Base-by-base conservation (phyloP, 768 basidiomycete genomes). In the Mycena galopus region DNA sequence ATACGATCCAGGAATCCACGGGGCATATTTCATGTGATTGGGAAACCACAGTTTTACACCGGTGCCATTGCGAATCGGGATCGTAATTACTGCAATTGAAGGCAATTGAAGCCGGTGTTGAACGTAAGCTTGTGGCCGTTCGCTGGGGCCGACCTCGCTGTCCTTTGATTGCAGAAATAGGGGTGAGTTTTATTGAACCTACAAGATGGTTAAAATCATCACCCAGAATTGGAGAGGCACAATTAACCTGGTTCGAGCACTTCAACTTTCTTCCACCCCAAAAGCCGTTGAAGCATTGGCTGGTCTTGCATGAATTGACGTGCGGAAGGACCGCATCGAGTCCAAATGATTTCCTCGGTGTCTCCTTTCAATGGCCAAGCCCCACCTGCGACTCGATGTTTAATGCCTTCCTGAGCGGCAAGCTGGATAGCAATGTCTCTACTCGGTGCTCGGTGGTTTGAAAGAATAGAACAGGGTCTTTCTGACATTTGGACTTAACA, bases 1-100 rank as follows among this genome's bases (percentile, higher is more conserved):
- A 78, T n/a, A n/a, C n/a, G n/a, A n/a, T n/a, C n/a, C n/a, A 72
- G 79, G 75, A 12, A 80, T 74, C 79, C 78, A 81, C 11, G 73
- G 75, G 23, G 70, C 80, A 80, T 33, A 67, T 33, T 37, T 80
- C 79, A 51, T 73, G 39, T 33, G 75, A 73, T 33, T 64, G n/a
- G 19, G 78, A 63, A 11, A 79, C 47, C 10, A 76, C 6, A 12
- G 6, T 35, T 35, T 35, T 35, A 12, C 33, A 35, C 33, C 12
- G 6, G 33, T 56, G 25, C 78, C 78, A 80, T 44, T 47, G 33
- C 21, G 37, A 33, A 21, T 29, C 23, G 9, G 42, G 57, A 29
- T 68, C 47, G 55, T 61, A 37, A 29, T 30, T 42, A 33, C 16
- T 29, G 27, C 30, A 62, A 77, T 78, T 44, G 12, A 77, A 30